These are phyloP conservation scores for Casuarina cunninghamiana DNA, from an alignment of 306 rosid species.

Conservation along the genomic window DNA sequence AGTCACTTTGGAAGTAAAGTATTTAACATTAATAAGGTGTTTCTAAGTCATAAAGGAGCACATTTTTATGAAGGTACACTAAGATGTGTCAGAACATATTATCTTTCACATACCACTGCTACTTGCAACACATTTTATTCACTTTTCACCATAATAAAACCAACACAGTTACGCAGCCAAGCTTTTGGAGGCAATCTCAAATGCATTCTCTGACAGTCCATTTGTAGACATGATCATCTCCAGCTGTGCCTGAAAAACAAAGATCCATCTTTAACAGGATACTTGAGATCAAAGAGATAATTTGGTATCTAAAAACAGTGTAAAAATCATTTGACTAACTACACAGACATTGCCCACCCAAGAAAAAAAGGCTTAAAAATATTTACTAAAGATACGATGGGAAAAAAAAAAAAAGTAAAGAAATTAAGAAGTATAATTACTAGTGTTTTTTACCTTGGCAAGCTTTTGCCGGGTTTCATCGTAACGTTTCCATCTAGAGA, in stretches of 20 bases:
- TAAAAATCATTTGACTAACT: neutral
- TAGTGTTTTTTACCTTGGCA: conserved; percentile 58
- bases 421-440: neutral
- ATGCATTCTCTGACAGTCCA: conserved; percentile 90
- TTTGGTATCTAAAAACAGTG: neutral
- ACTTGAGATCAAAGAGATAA: neutral
- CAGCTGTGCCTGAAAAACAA: conserved; percentile 83
- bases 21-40: neutral
- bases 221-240: conserved; percentile 81
- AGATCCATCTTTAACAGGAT: neutral
- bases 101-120: neutral
- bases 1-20: too few species aligned
- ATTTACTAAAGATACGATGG: neutral
- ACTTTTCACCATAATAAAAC: conserved; percentile 6
- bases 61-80: neutral
- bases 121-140: neutral
- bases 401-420: neutral
- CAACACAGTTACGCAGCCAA: conserved; percentile 54
- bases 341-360: too few species aligned
- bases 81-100: neutral
- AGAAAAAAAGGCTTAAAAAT: neutral
- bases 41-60: neutral
- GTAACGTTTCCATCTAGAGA: conserved; percentile 90
- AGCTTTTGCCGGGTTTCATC: conserved; percentile 79
- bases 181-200: conserved; percentile 94